These are phyloP conservation scores for Didymella pomorum DNA, from an alignment of 2,329 filamentous ascomycete genomes.

Conservation along the genomic window DNA sequence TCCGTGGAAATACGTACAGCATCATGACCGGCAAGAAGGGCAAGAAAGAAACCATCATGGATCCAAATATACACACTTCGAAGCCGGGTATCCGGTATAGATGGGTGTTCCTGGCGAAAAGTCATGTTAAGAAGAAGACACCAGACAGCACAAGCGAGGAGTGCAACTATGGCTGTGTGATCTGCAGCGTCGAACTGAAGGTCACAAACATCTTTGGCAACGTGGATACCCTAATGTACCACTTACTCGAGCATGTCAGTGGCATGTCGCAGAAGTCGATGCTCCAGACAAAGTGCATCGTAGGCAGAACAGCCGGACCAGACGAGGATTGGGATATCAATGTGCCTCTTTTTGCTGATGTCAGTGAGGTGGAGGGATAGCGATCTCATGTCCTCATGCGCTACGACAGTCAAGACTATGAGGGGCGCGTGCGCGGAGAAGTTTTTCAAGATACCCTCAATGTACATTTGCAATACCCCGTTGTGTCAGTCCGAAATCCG, in stretches of 20 bases:
- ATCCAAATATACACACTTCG: slow-evolving; percentile 38
- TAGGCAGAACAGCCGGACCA: slow-evolving; percentile 44
- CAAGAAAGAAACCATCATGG: slow-evolving; percentile 41
- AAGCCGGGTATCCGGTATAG: slow-evolving; percentile 45
- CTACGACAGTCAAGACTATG: not conserved
- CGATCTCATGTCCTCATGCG: not conserved
- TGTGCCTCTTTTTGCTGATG: slow-evolving; percentile 36
- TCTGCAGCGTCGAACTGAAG: slow-evolving; percentile 45
- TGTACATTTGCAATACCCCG: not conserved
- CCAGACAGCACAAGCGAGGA: slow-evolving; percentile 23
- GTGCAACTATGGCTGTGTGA: slow-evolving; percentile 47
- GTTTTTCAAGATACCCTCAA: not conserved
- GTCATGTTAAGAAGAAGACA: slow-evolving; percentile 36
- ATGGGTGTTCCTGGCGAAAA: slow-evolving; percentile 53
- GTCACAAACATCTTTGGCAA: slow-evolving; percentile 48
- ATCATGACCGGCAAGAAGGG: slow-evolving; percentile 35
- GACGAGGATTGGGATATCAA: slow-evolving; percentile 52
- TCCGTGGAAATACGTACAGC: slow-evolving; percentile 41
- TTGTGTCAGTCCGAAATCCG: not conserved
- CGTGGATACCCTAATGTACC: slow-evolving; percentile 51
- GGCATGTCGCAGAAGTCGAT: slow-evolving; percentile 38
- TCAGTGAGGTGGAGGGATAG: slow-evolving; percentile 20
- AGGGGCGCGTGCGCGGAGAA: not conserved
- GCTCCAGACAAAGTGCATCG: slow-evolving; percentile 45
- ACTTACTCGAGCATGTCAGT: slow-evolving; percentile 49